Evolutionary conservation across 345 rosid genomes (phyloP).

Genomic region (Gossypioides kirkii): DNA sequence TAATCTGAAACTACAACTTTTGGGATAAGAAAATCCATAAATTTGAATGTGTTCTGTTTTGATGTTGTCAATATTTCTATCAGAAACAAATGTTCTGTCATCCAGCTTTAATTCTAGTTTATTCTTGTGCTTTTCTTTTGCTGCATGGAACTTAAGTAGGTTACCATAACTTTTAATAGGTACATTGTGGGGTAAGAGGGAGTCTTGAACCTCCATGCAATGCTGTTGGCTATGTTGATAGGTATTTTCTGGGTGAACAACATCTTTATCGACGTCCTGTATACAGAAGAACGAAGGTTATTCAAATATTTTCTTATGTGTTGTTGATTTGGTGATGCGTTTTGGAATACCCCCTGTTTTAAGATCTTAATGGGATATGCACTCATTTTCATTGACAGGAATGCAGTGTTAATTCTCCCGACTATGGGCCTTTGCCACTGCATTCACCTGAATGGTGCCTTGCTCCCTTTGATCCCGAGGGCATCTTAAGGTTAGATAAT

Average conservation of each 20-base stretch:
- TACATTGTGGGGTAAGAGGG: slow-evolving; percentile 50
- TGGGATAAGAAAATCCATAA: background rate
- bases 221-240: slow-evolving; percentile 50
- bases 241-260: slow-evolving; percentile 40
- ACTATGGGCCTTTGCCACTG: slow-evolving; percentile 51
- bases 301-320: slow-evolving; percentile 2
- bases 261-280: slow-evolving; percentile 55
- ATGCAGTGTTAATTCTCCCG: slow-evolving; percentile 62
- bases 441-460: slow-evolving; percentile 57
- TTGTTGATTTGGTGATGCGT: background rate
- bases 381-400: slow-evolving; percentile 28
- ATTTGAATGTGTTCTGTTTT: background rate
- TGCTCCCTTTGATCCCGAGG: slow-evolving; percentile 65
- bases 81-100: background rate
- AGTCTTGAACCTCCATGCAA: slow-evolving; percentile 58
- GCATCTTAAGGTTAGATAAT: slow-evolving; percentile 41
- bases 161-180: slow-evolving; percentile 23
- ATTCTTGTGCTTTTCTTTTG: background rate
- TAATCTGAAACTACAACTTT: background rate
- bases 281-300: slow-evolving; percentile 48
- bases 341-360: background rate
- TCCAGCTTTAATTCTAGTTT: slow-evolving; percentile 1
- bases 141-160: slow-evolving; percentile 7
- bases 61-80: background rate
- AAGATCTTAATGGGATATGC: background rate